Conservation (phyloP, 371 early-diverging fungal species). For the Entomophthora muscae region DNA sequence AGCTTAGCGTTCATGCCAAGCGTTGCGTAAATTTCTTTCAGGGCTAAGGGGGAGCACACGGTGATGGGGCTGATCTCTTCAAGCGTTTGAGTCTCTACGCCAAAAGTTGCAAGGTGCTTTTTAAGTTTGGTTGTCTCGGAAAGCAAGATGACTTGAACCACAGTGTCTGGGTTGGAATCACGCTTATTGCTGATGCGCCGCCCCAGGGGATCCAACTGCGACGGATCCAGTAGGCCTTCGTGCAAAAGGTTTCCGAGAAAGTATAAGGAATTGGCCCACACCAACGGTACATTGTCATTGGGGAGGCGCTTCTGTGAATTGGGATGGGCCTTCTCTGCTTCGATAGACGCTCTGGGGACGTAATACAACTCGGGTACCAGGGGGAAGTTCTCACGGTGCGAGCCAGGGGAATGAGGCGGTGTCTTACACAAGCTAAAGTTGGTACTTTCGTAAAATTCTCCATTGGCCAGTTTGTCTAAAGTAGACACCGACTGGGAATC, state of each 20-base stretch:
- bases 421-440: conserved; percentile 16
- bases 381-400: conserved; percentile 19
- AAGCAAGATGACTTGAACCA: conserved; percentile 66
- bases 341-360: conserved; percentile 51
- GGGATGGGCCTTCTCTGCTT: conserved; percentile 52
- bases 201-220: conserved; percentile 77
- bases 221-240: conserved; percentile 52
- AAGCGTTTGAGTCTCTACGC: conserved; percentile 55
- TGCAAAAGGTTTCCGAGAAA: conserved; percentile 59
- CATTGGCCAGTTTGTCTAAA: conserved; percentile 10
- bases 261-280: conserved; percentile 78
- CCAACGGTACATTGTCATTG: conserved; percentile 75
- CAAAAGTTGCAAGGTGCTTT: conserved; percentile 44
- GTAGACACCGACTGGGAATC: conserved; percentile 36
- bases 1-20: conserved; percentile 64
- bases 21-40: conserved; percentile 55
- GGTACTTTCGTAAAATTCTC: conserved; percentile 12
- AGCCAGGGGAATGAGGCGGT: conserved; percentile 14
- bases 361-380: conserved; percentile 70
- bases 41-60: conserved; percentile 56
- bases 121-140: conserved; percentile 57
- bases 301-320: conserved; percentile 61
- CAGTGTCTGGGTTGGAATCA: conserved; percentile 24
- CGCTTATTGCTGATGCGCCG: conserved; percentile 35
- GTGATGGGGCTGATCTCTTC: conserved; percentile 53